Base-by-base conservation (phyloP, 2,329 filamentous ascomycete species). In the Aspergillus latus region DNA sequence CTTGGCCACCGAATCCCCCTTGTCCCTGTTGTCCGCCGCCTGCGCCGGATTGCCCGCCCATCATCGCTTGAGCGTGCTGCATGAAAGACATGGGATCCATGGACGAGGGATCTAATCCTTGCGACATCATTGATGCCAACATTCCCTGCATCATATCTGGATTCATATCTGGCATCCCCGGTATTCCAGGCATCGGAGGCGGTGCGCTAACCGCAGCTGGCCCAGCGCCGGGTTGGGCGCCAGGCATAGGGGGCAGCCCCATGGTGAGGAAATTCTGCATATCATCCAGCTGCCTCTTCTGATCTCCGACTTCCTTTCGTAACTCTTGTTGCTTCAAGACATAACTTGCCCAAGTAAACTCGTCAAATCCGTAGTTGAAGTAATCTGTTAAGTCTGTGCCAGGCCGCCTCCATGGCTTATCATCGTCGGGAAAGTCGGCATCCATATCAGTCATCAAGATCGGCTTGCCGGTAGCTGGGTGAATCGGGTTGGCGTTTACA, bases 351-450 rank as follows among this genome's bases (percentile, higher is more conserved):
- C 94, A 99, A 1, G 92, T 96, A 74, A 97, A 97, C 74, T 97
- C 93, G 76, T 97, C 93, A 70, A 97, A 97, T 57, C 93, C 93
- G 75, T 97, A 97, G 79, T 97, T 97, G 84, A 97, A 97, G 77
- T 96, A 97, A 72, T 99, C 94, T 58, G 89, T 94, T 53, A 96
- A 85, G 68, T 99, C 94, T 9, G 93, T 92, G 46, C 94, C 94
- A 0, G 94, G 94, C 62, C 92, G 88, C 44, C 94, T 87, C 94
- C 94, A 99, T 15, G 93, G 92, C 73, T 97, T 97, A 61, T 92
- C 89, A 60, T 83, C 78, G 66, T 92, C 90, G 52, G 90, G 87
- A 37, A 85, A 82, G 16, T 92, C 83, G 66, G 88, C 78, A 67
- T 92, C 89, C 64, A 92, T 88, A 68, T 89, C 88, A 48, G 91